phyloP scores from a whole-genome alignment of 228 moss, liverwort and hornwort genomes.

The Sphagnum fallax region DNA sequence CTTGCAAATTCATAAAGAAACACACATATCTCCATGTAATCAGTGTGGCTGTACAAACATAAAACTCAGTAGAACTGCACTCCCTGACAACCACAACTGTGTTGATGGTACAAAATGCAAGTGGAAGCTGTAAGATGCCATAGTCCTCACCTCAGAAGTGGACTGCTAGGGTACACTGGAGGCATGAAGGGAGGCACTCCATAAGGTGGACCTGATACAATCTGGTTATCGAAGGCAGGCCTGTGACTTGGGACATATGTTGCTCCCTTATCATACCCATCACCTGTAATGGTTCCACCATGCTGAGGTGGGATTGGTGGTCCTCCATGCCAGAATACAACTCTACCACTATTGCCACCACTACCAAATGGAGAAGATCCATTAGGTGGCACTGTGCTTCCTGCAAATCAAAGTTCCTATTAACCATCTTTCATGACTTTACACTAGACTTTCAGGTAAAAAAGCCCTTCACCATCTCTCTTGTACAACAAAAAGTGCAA shows the following conservation, averaged over 20 bases:
- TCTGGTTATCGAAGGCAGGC: slow-evolving; percentile 37
- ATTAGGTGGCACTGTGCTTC: slow-evolving; percentile 32
- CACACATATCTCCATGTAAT: too few species aligned
- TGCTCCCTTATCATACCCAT: slow-evolving; percentile 25
- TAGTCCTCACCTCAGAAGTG: slow-evolving; percentile 41
- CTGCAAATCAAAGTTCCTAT: slow-evolving; percentile 3
- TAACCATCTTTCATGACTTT: too few species aligned
- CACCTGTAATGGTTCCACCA: slow-evolving; percentile 27
- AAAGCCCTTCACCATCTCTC: too few species aligned
- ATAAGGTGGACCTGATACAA: slow-evolving; percentile 29
- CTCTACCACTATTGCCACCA: slow-evolving; percentile 30
- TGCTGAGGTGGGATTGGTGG: slow-evolving; percentile 36
- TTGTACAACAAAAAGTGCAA: too few species aligned
- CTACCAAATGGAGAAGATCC: slow-evolving; percentile 43
- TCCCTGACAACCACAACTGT: too few species aligned
- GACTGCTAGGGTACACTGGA: slow-evolving; percentile 39
- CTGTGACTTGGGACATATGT: slow-evolving; percentile 11
- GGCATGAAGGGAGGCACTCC: slow-evolving; percentile 47
- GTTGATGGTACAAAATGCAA: too few species aligned
- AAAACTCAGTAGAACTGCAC: too few species aligned
- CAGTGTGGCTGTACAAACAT: too few species aligned
- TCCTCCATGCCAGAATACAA: slow-evolving; percentile 45
- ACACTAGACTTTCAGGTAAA: too few species aligned
- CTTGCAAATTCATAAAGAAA: too few species aligned
- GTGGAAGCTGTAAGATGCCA: background rate